Evolutionary conservation across 2,329 filamentous ascomycete species (phyloP).

Genomic region (Ophioceras dolichostomum): DNA sequence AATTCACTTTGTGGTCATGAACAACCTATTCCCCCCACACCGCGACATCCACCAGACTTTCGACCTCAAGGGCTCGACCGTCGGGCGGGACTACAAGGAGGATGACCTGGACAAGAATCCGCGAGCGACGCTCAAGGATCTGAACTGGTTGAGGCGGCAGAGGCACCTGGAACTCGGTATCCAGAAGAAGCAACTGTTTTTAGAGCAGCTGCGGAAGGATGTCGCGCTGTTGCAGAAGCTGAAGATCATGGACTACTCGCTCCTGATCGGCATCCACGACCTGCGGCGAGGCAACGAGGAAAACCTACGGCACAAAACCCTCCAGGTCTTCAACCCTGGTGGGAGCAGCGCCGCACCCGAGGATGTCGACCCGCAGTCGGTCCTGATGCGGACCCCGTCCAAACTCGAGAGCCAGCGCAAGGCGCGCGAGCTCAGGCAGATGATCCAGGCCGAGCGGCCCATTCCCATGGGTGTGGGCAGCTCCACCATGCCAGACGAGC

Average conservation of each 20-base stretch:
- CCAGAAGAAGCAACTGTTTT: slow-evolving; percentile 75
- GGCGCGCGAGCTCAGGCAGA: slow-evolving; percentile 79
- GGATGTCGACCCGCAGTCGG: slow-evolving; percentile 44
- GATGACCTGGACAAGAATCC: slow-evolving; percentile 82
- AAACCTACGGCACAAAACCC: slow-evolving; percentile 76
- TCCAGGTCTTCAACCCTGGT: slow-evolving; percentile 88
- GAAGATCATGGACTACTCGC: slow-evolving; percentile 97
- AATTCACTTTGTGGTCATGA: slow-evolving; percentile 99
- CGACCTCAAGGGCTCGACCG: slow-evolving; percentile 90
- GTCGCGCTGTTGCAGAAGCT: slow-evolving; percentile 76
- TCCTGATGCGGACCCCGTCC: slow-evolving; percentile 80
- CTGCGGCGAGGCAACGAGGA: slow-evolving; percentile 85
- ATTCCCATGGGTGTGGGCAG: slow-evolving; percentile 79
- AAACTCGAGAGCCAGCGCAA: slow-evolving; percentile 87
- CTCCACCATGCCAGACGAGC: slow-evolving; percentile 81
- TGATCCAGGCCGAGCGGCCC: slow-evolving; percentile 85
- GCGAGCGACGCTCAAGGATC: slow-evolving; percentile 83
- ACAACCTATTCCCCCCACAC: slow-evolving; percentile 96
- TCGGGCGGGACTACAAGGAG: slow-evolving; percentile 84
- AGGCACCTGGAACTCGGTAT: slow-evolving; percentile 80
- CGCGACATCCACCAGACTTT: slow-evolving; percentile 96
- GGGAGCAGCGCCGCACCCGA: slow-evolving; percentile 39
- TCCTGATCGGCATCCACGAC: slow-evolving; percentile 91
- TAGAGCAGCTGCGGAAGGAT: slow-evolving; percentile 80
- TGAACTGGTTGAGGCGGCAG: slow-evolving; percentile 88